Conservation (phyloP, 192 early-diverging fungal genomes). For the Chytriomyces sp. region DNA sequence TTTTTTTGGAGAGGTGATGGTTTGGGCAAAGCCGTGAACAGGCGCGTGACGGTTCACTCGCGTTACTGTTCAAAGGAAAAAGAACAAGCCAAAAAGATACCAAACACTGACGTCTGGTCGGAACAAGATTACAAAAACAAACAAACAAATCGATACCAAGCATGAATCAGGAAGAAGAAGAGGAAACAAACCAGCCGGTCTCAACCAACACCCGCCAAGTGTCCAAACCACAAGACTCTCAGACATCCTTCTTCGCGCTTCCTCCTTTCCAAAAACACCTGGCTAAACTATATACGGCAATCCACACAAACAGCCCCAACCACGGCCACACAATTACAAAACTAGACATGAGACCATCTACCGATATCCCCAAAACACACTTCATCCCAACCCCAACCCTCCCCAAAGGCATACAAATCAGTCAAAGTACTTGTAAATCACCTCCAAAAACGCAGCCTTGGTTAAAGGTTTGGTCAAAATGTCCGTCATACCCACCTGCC, state of each 20-base stretch:
- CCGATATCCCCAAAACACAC: neutral
- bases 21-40: no score
- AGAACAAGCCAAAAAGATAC: no score
- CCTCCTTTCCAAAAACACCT: no score
- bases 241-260: neutral
- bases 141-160: neutral
- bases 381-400: neutral
- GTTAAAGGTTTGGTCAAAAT: slow-evolving; percentile 9
- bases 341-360: neutral
- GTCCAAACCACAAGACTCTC: neutral
- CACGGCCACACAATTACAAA: neutral
- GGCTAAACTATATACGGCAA: no score
- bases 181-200: neutral
- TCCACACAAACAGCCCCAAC: neutral
- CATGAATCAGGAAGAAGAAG: neutral
- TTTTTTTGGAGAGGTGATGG: no score
- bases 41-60: no score
- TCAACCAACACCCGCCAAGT: neutral
- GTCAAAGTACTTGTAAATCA: neutral
- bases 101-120: no score
- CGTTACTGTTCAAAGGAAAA: no score
- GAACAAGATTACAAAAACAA: no score
- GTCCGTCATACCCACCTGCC: slow-evolving; percentile 16
- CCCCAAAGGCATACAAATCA: neutral
- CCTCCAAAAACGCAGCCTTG: neutral